phyloP scores from a whole-genome alignment of 176 grass and related monocot species.

The Hordeum marinum region DNA sequence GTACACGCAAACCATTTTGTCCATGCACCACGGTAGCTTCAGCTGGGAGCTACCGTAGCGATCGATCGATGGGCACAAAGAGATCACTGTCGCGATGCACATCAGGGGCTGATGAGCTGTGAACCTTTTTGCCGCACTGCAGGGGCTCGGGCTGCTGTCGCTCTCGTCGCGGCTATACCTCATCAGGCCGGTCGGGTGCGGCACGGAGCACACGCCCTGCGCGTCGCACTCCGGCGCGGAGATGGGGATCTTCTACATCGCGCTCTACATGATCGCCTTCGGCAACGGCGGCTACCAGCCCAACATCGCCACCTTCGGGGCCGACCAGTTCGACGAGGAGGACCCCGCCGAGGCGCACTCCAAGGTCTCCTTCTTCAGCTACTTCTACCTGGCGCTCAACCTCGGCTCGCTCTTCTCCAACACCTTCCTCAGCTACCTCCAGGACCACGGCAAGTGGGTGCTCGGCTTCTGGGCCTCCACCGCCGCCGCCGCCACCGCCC shows the following conservation, averaged over 20 bases:
- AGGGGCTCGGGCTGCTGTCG: conserved; percentile 78
- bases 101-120: background rate
- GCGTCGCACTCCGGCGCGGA: conserved; percentile 49
- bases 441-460: conserved; percentile 68
- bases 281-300: conserved; percentile 98
- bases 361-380: conserved; percentile 96
- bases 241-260: conserved; percentile 73
- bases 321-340: conserved; percentile 88
- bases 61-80: background rate
- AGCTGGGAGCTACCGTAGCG: too few species aligned
- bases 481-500: conserved; percentile 44
- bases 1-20: background rate
- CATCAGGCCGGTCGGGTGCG: conserved; percentile 57
- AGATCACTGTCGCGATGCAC: background rate
- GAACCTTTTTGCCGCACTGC: background rate
- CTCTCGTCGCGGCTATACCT: conserved; percentile 60
- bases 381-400: conserved; percentile 97
- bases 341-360: conserved; percentile 64
- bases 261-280: conserved; percentile 85
- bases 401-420: conserved; percentile 96
- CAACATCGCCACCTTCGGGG: conserved; percentile 82
- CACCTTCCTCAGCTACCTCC: conserved; percentile 83
- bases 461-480: conserved; percentile 80
- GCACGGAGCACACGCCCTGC: conserved; percentile 47
- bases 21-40: background rate